phyloP scores from a whole-genome alignment of 73 alveolate genomes.

The Diophrys appendiculata region DNA sequence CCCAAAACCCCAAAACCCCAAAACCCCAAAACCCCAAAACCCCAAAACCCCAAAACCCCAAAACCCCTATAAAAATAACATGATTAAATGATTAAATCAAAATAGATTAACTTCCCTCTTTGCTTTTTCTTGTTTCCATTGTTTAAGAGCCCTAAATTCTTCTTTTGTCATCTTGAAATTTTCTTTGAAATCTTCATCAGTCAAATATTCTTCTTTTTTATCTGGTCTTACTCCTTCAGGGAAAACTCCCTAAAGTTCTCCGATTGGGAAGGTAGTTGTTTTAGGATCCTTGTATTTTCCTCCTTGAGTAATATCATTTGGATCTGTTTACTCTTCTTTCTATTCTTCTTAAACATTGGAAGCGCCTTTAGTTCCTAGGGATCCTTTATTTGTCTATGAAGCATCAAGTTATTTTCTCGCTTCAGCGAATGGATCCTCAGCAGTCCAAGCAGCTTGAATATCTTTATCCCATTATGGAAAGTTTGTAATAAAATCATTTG shows the following conservation, averaged over 20 bases:
- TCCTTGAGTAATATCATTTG: not conserved
- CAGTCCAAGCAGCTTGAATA: not conserved
- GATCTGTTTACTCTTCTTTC: constrained; percentile 9
- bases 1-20: no score
- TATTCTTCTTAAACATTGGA: constrained; percentile 12
- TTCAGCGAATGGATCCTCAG: constrained; percentile 20
- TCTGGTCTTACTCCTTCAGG: constrained; percentile 54
- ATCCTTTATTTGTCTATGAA: not conserved
- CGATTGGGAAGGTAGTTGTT: not conserved
- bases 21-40: no score
- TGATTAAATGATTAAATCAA: constrained; percentile 11
- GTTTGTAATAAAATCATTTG: constrained; percentile 25
- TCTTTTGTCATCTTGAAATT: constrained; percentile 40
- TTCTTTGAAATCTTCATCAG: constrained; percentile 40
- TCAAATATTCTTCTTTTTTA: constrained; percentile 45
- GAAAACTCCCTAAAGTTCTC: constrained; percentile 27
- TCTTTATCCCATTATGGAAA: constrained; percentile 46
- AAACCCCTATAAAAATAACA: no score
- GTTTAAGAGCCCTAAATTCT: constrained; percentile 45
- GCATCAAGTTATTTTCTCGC: constrained; percentile 26
- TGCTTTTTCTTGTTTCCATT: constrained; percentile 51
- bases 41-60: no score
- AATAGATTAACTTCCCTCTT: constrained; percentile 56
- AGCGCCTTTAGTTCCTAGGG: not conserved
- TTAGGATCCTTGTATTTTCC: constrained; percentile 27